phyloP scores from a whole-genome alignment of 75 land plant species.

The Cryptomeria japonica region DNA sequence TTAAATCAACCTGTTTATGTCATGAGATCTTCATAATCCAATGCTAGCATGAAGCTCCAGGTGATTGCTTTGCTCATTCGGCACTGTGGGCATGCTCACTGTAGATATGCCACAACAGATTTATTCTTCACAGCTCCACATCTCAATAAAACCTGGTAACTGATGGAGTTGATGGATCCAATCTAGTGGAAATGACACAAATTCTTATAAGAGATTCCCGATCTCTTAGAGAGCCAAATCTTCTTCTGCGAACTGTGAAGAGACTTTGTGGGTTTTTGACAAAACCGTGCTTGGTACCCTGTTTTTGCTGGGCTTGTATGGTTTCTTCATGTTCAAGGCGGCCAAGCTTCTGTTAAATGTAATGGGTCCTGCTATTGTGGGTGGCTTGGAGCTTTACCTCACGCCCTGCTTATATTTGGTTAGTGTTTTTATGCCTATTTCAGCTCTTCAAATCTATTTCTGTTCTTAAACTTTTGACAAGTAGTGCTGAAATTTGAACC shows the following conservation, averaged over 20 bases:
- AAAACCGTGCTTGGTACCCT: slow-evolving; percentile 50
- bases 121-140: not conserved
- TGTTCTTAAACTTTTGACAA: not conserved
- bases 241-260: slow-evolving; percentile 37
- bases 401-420: slow-evolving; percentile 79
- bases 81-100: not conserved
- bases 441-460: not conserved
- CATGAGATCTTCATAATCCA: no score
- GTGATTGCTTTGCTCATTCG: not conserved
- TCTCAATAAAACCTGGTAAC: not conserved
- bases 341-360: slow-evolving; percentile 76
- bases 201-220: not conserved
- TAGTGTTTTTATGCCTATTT: not conserved
- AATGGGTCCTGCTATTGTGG: slow-evolving; percentile 76
- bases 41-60: not conserved
- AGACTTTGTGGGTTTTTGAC: slow-evolving; percentile 79
- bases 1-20: no score
- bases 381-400: slow-evolving; percentile 86
- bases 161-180: not conserved
- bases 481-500: no score
- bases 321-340: slow-evolving; percentile 56
- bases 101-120: not conserved
- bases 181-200: not conserved
- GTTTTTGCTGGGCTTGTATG: slow-evolving; percentile 59
- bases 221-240: not conserved